phyloP scores from a whole-genome alignment of 2,329 filamentous ascomycete genomes.

The Aspergillaceae sp. region DNA sequence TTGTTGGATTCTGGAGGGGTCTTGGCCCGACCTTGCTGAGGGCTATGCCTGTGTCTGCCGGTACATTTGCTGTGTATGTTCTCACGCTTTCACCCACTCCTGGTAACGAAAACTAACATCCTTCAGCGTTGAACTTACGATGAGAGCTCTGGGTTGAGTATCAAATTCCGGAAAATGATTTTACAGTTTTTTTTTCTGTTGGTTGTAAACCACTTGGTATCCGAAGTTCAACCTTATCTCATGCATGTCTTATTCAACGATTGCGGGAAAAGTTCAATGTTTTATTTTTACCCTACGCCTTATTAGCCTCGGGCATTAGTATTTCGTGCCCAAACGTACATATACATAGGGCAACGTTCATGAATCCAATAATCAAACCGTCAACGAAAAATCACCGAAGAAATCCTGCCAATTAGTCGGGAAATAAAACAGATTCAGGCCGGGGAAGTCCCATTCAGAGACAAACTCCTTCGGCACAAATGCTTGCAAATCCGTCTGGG shows the following conservation, averaged over 20 bases:
- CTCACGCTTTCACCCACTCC: not conserved
- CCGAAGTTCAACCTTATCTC: constrained; percentile 4
- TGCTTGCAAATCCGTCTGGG: constrained; percentile 43
- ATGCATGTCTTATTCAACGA: constrained; percentile 9
- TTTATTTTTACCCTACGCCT: not conserved
- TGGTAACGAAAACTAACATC: not conserved
- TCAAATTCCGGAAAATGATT: not conserved
- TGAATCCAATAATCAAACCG: constrained; percentile 8
- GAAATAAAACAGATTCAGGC: constrained; percentile 44
- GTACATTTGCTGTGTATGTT: constrained; percentile 77
- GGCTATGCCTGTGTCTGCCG: constrained; percentile 94
- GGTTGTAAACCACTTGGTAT: constrained; percentile 14
- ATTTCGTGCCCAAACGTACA: not conserved
- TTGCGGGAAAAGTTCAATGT: constrained; percentile 7
- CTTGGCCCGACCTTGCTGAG: constrained; percentile 82
- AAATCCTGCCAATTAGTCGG: constrained; percentile 41
- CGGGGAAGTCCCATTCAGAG: constrained; percentile 52
- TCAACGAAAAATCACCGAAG: constrained; percentile 37
- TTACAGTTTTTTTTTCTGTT: constrained; percentile 4
- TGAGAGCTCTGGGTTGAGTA: constrained; percentile 37
- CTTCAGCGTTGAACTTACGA: constrained; percentile 38
- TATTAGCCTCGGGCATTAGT: not conserved
- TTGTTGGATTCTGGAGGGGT: constrained; percentile 87
- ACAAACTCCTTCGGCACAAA: constrained; percentile 50
- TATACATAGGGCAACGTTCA: not conserved